Base-by-base conservation (phyloP, 805 yeast genomes). In the Nematodospora valgi region DNA sequence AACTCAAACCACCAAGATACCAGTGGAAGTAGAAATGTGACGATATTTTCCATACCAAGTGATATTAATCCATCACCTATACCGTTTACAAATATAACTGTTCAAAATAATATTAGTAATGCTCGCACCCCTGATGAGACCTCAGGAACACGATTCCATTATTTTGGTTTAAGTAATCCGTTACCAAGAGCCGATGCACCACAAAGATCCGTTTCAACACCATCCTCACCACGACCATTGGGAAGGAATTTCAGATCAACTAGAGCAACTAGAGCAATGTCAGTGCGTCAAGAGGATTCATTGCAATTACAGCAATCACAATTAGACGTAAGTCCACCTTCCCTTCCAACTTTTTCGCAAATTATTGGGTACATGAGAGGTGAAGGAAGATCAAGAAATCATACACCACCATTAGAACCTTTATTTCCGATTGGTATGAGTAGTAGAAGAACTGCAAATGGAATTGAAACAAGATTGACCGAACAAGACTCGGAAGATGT, bases 371-470 rank as follows among this genome's bases (percentile, higher is more conserved):
- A 26, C n/a, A 20, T 32, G 13, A 32, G 36, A 21, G 36, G 18
- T 9, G 26, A 21, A 10, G 4, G 20, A 7, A 18, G 18, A 9
- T 20, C n/a, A 14, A 34, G 28, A 25, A 27, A 12, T 13, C 23
- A 21, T 8, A 7, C 9, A 21, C 23, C 23, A 21, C 9, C 23
- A 11, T n/a, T 30, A 18, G 31, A 36, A 30, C 23, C 40, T 5
- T 40, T 64, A 27, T 73, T 74, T 44, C 70, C 78, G 1, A 44
- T 67, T 3, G 79, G 78, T 2, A 28, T 35, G 15, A 51, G 68
- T 10, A 72, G 78, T 43, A 60, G 74, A 38, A 52, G 79, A 39
- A 70, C 73, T 0, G 48, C 61, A 0, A 47, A 43, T 30, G 79
- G 78, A 2, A 72, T 70, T 1, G 64, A 53, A n/a, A 70, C 77